Evolutionary conservation across 2,329 filamentous ascomycete genomes (phyloP).

Genomic region (Pestalotiopsis sp.): DNA sequence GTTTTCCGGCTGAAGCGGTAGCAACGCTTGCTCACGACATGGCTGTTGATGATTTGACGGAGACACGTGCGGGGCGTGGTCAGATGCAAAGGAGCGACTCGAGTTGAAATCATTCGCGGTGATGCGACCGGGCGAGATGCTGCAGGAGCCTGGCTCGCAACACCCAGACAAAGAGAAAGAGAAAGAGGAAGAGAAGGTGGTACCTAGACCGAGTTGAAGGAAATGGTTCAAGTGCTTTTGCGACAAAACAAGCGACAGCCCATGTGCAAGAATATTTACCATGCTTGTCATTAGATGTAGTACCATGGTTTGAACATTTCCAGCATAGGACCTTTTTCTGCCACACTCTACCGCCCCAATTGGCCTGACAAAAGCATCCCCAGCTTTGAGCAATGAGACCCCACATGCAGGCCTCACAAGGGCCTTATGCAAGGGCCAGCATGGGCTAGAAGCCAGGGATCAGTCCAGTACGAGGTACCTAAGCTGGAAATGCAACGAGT

Average conservation of each 20-base stretch:
- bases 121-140: background rate
- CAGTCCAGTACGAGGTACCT: too few relatives aligned
- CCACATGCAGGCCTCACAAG: background rate
- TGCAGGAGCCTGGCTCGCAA: background rate
- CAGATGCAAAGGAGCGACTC: constrained; percentile 7
- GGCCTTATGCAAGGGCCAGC: too few relatives aligned
- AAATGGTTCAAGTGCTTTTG: background rate
- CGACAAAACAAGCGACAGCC: too few relatives aligned
- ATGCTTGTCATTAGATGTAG: background rate
- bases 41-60: background rate
- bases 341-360: background rate
- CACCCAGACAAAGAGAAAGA: background rate
- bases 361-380: background rate
- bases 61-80: background rate
- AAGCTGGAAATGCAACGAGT: too few relatives aligned
- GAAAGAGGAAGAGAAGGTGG: background rate
- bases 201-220: background rate
- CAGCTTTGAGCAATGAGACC: background rate
- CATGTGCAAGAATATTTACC: background rate
- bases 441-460: too few relatives aligned
- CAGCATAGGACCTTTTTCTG: background rate
- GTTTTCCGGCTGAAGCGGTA: background rate
- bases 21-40: background rate
- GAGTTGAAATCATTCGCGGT: constrained; percentile 15
- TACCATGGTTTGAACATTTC: background rate